A percentile compares a stretch with the other conserved stretches of the same genome.
Evolutionary conservation across 805 yeast species (phyloP).

Genomic region (Teunomyces pallodes): DNA sequence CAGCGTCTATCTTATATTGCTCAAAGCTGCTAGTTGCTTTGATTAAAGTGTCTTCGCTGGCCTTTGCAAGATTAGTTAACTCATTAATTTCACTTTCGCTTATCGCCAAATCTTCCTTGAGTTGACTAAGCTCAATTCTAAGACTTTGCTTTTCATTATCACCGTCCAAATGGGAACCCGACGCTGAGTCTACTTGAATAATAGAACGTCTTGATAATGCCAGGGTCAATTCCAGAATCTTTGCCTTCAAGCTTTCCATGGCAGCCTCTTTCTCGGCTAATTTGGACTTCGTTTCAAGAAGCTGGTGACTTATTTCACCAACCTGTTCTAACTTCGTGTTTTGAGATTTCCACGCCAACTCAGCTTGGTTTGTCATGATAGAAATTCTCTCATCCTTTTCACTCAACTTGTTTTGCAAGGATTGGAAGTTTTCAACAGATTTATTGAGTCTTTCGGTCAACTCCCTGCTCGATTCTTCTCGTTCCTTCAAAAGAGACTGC

Average conservation of each 20-base stretch:
- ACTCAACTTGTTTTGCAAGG: conserved; percentile 44
- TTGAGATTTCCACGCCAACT: conserved; percentile 50
- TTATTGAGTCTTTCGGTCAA: conserved; percentile 47
- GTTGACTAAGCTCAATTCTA: conserved; percentile 39
- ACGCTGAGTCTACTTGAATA: neutral
- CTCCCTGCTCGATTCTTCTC: conserved; percentile 52
- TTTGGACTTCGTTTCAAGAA: conserved; percentile 40
- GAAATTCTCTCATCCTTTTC: conserved; percentile 53
- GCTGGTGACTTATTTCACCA: conserved; percentile 49
- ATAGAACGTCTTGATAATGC: conserved; percentile 6
- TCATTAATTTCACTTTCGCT: conserved; percentile 60
- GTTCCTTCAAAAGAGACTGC: conserved; percentile 60
- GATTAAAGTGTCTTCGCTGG: conserved; percentile 64
- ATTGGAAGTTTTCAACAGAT: conserved; percentile 47
- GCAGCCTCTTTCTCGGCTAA: conserved; percentile 39
- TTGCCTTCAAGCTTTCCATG: conserved; percentile 38
- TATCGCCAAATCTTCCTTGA: conserved; percentile 53
- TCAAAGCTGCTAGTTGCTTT: conserved; percentile 55
- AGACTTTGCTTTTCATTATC: conserved; percentile 9
- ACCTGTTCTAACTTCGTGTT: conserved; percentile 56
- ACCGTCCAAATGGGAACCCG: neutral
- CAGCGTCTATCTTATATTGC: conserved; percentile 25
- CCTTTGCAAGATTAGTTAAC: conserved; percentile 58
- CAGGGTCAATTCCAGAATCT: conserved; percentile 21
- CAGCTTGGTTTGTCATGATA: conserved; percentile 55